Base-by-base conservation (phyloP, 805 yeast genomes). In the Candida vaughaniae region DNA sequence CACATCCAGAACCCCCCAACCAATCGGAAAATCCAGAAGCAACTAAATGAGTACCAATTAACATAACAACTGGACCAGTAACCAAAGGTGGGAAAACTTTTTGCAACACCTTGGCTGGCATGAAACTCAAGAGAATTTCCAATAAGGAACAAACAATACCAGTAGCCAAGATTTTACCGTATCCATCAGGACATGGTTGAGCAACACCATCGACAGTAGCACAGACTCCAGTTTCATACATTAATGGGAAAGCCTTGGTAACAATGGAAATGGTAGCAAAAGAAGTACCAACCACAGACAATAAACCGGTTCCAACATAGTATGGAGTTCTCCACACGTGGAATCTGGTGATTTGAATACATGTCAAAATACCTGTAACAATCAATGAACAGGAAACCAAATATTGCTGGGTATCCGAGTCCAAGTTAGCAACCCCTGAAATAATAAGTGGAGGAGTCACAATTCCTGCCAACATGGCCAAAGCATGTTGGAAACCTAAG, bases 391-490 rank as follows among this genome's bases (percentile, higher is more conserved):
- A 46, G 29, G 64, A 56, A 11, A 67, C 71, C 43, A 67, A 46
- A 48, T 66, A 67, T 36, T 64, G 58, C 29, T 58, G 56, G 3
- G 66, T 40, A 1, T 60, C 69, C 8, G 66, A 49, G 22, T 60
- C 63, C 32, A 89, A 67, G 55, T 84, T 72, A 6, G 91, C 91
- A 18, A 75, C 58, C 9, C 70, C 49, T 0, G 89, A 68, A 33
- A 87, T 84, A 46, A 89, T 67, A 37, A 89, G 64, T 3, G 95
- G 91, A 6, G 96, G 95, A 6, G 93, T 69, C 25, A 85, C 83
- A 34, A 89, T 77, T 52, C 96, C 96, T 11, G 96, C 96, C 64
- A 89, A 65, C 96, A 90, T 89, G 17, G 96, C 80, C 46, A 89
- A 60, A 1, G 95, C 66, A 56, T 89, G 97, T 65, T 89, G 96